These are phyloP conservation scores for Aspergillus sp. DNA, from an alignment of 2,329 filamentous ascomycete species.

Conservation along the genomic window DNA sequence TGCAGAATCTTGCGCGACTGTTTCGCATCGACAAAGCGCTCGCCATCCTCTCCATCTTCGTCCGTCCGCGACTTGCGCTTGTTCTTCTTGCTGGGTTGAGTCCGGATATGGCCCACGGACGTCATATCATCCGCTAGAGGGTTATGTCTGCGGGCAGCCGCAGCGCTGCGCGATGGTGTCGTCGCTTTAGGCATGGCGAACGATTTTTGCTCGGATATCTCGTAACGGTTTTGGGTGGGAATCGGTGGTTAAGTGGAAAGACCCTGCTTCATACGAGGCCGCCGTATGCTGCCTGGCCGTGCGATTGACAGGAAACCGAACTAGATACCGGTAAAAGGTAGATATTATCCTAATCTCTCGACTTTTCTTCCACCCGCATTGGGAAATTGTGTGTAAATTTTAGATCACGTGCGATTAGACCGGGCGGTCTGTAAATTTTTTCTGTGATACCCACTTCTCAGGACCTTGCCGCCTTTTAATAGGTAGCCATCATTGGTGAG, in stretches of 20 bases:
- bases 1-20: constrained; percentile 82
- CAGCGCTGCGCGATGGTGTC: constrained; percentile 50
- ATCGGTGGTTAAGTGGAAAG: neutral
- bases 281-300: no score
- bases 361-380: neutral
- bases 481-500: neutral
- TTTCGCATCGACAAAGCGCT: constrained; percentile 76
- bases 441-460: constrained; percentile 2
- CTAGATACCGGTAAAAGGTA: neutral
- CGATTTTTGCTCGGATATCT: neutral
- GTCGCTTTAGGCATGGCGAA: constrained; percentile 72
- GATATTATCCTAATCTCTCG: neutral
- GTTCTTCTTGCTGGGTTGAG: constrained; percentile 63
- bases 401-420: constrained; percentile 28
- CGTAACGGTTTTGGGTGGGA: neutral
- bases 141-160: constrained; percentile 66
- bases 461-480: constrained; percentile 9
- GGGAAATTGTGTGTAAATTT: constrained; percentile 28
- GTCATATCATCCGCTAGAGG: constrained; percentile 84
- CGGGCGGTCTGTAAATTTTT: constrained; percentile 16
- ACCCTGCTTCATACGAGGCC: neutral
- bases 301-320: no score
- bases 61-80: constrained; percentile 53
- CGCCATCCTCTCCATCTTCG: constrained; percentile 54
- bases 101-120: constrained; percentile 62